Percentiles rank a stretch among this genome's conserved stretches.
phyloP scores from a whole-genome alignment of 2,329 filamentous ascomycete species.

The Pseudocercospora fijiensis region DNA sequence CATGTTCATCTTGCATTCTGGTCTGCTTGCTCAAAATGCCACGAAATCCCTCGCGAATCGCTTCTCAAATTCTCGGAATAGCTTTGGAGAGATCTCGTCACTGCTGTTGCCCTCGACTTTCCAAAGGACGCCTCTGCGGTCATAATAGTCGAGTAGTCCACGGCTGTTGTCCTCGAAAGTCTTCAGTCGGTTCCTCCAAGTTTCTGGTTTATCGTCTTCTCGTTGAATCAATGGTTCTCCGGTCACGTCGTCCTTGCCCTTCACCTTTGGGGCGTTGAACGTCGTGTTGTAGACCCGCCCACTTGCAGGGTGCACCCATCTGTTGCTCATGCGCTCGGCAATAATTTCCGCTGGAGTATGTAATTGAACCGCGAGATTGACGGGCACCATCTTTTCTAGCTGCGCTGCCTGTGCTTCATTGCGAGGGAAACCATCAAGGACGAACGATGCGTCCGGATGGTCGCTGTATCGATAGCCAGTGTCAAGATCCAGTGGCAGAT shows the following conservation, averaged over 20 bases:
- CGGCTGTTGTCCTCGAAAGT: conserved; percentile 86
- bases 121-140: conserved; percentile 77
- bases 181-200: conserved; percentile 75
- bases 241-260: conserved; percentile 84
- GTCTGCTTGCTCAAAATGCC: neutral
- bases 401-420: conserved; percentile 76
- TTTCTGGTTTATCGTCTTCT: conserved; percentile 80
- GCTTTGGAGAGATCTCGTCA: conserved; percentile 91
- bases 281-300: conserved; percentile 93
- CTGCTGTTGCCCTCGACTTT: conserved; percentile 85
- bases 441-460: conserved; percentile 78
- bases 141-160: conserved; percentile 85
- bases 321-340: conserved; percentile 81
- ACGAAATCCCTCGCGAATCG: conserved; percentile 56
- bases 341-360: conserved; percentile 84
- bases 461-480: conserved; percentile 56
- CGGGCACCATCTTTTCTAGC: conserved; percentile 80
- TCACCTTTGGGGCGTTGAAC: conserved; percentile 80
- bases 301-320: conserved; percentile 90
- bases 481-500: conserved; percentile 36
- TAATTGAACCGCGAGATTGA: conserved; percentile 88
- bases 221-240: conserved; percentile 81
- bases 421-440: conserved; percentile 93
- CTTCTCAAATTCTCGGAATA: conserved; percentile 77
- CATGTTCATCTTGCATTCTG: conserved; percentile 8